These are phyloP conservation scores for Passiflora organensis DNA, from an alignment of 345 rosid species.

Conservation along the genomic window DNA sequence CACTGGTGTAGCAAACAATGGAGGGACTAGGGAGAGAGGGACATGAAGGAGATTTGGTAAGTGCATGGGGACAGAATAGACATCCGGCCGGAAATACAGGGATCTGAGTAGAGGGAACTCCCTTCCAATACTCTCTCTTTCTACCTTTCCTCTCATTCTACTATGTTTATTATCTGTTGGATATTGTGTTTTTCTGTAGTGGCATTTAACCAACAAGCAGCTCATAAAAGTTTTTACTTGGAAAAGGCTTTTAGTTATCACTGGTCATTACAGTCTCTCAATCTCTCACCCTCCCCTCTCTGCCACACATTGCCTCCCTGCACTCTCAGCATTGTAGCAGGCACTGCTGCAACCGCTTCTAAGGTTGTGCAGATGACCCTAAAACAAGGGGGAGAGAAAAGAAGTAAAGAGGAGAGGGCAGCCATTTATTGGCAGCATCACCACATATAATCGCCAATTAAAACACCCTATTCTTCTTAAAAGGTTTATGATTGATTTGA, in stretches of 20 bases:
- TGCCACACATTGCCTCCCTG: conserved; percentile 25
- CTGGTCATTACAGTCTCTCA: not conserved
- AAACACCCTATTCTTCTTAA: conserved; percentile 6
- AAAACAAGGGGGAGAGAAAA: conserved; percentile 12
- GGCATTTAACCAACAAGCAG: conserved; percentile 6
- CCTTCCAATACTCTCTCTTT: not conserved
- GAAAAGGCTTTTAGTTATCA: not conserved
- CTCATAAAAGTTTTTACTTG: not conserved
- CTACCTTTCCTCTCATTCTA: not conserved
- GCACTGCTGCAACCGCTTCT: conserved; percentile 12
- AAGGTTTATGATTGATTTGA: conserved; percentile 35
- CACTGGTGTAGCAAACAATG: too few relatives aligned
- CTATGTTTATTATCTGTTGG: not conserved
- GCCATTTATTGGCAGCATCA: not conserved
- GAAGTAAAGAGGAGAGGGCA: conserved; percentile 10
- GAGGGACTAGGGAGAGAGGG: conserved; percentile 6
- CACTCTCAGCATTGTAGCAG: conserved; percentile 45
- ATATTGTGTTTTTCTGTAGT: not conserved
- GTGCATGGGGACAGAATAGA: conserved; percentile 52
- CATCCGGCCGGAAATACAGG: conserved; percentile 58
- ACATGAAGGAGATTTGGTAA: conserved; percentile 35
- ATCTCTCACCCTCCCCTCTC: conserved; percentile 1
- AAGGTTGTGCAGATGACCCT: conserved; percentile 12
- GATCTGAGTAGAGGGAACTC: conserved; percentile 30
- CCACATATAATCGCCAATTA: not conserved